Percentiles rank a stretch among this genome's conserved stretches.
Evolutionary conservation across 768 basidiomycete species (phyloP).

Genomic region (Lactarius sanguifluus): DNA sequence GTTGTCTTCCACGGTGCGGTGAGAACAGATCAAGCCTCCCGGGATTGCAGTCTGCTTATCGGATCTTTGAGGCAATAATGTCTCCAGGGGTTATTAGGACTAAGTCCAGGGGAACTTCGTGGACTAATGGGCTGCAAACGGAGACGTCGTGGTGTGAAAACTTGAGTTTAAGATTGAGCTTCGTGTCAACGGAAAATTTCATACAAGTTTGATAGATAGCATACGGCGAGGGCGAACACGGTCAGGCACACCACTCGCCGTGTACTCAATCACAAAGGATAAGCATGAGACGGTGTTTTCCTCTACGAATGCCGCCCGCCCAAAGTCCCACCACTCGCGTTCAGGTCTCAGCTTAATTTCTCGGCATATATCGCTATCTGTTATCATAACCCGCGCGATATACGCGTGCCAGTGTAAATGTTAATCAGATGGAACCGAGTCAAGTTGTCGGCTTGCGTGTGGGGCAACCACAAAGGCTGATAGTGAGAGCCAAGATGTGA

Average conservation of each 20-base stretch:
- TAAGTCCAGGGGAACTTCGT: not conserved
- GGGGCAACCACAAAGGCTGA: not conserved
- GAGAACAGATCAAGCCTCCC: not conserved
- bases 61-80: not conserved
- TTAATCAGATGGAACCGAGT: not conserved
- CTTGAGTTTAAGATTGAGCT: not conserved
- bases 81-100: not conserved
- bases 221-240: too few species aligned
- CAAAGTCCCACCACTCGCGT: not conserved
- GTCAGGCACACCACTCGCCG: not conserved
- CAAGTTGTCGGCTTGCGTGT: not conserved
- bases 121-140: not conserved
- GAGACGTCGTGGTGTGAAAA: not conserved
- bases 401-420: not conserved
- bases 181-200: not conserved
- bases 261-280: not conserved
- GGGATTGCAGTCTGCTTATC: not conserved
- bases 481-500: too few species aligned
- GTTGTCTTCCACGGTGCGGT: not conserved
- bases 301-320: not conserved
- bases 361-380: not conserved
- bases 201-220: not conserved
- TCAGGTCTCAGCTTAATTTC: not conserved
- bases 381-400: not conserved
- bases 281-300: not conserved